Conservation (phyloP, 2,329 filamentous ascomycete genomes). For the Nigrograna mackinnonii region DNA sequence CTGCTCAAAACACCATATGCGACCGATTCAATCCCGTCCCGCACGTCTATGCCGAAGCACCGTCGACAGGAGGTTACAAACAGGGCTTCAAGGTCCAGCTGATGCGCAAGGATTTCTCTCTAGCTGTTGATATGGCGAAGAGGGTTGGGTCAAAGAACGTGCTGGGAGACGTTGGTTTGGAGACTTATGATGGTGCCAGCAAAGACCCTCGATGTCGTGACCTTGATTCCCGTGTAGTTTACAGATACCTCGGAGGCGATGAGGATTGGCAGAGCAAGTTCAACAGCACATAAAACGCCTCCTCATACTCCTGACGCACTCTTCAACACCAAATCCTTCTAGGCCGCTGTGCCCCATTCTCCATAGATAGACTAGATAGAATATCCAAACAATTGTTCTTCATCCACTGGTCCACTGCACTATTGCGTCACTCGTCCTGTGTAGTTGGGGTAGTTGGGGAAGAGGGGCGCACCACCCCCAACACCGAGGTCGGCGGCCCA, state of each 20-base stretch:
- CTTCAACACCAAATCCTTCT: too few species aligned
- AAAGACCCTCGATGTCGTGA: conserved; percentile 56
- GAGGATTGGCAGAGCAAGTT: conserved; percentile 51
- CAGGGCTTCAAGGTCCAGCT: conserved; percentile 63
- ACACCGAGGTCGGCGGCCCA: conserved; percentile 22
- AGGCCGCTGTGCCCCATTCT: conserved; percentile 1
- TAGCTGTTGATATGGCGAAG: conserved; percentile 60
- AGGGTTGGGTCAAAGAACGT: conserved; percentile 55
- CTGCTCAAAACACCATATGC: conserved; percentile 56
- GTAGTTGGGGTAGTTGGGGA: conserved; percentile 10
- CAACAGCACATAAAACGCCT: conserved; percentile 19
- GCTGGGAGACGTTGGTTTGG: conserved; percentile 54
- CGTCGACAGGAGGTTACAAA: conserved; percentile 53
- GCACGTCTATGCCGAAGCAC: conserved; percentile 52
- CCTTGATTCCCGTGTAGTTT: conserved; percentile 62
- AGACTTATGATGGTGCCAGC: conserved; percentile 56
- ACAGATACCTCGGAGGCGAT: conserved; percentile 57
- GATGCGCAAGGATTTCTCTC: conserved; percentile 62
- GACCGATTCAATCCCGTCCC: conserved; percentile 58
- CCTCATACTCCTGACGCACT: conserved; percentile 1
- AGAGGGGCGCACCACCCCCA: conserved; percentile 16
- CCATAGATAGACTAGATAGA: not conserved
- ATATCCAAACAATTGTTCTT: conserved; percentile 1
- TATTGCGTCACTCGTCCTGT: not conserved
- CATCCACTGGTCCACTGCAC: not conserved